phyloP scores from a whole-genome alignment of 768 basidiomycete species.

The Termitomyces sp. region DNA sequence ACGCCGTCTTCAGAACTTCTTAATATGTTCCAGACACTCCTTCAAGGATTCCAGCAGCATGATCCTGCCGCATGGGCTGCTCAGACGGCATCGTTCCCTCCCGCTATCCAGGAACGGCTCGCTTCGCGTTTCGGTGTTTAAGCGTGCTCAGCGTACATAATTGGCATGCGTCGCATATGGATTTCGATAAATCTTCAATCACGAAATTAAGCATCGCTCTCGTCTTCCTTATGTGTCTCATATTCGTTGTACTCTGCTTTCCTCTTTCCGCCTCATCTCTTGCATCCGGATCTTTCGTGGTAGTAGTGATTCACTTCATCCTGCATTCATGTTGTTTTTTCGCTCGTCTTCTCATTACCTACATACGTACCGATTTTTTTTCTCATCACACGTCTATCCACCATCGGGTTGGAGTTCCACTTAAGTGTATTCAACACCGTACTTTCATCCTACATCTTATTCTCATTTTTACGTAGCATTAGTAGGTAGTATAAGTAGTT shows the following conservation, averaged over 20 bases:
- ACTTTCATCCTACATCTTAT: constrained; percentile 24
- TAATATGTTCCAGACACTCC: constrained; percentile 86
- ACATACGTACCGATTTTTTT: constrained; percentile 7
- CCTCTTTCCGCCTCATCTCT: constrained; percentile 26
- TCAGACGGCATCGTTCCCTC: constrained; percentile 81
- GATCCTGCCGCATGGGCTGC: constrained; percentile 82
- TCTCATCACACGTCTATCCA: constrained; percentile 8
- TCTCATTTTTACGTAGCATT: constrained; percentile 45
- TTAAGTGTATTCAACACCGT: constrained; percentile 2
- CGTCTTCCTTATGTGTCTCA: constrained; percentile 12
- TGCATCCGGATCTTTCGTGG: constrained; percentile 46
- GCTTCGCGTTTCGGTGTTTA: constrained; percentile 85
- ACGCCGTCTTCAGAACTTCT: constrained; percentile 89
- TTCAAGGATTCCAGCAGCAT: constrained; percentile 88
- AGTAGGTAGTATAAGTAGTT: constrained; percentile 47
- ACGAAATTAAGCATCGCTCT: not conserved
- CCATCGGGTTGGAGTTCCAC: constrained; percentile 8
- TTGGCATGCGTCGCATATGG: not conserved
- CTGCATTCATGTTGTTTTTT: constrained; percentile 1
- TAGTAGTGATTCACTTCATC: constrained; percentile 26
- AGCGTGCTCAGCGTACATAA: constrained; percentile 9
- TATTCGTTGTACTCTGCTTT: constrained; percentile 20
- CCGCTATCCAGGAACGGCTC: constrained; percentile 83
- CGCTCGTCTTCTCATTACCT: constrained; percentile 3
- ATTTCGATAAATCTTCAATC: not conserved